phyloP scores from a whole-genome alignment of 2,329 filamentous ascomycete species.

The Neonectria punicea region DNA sequence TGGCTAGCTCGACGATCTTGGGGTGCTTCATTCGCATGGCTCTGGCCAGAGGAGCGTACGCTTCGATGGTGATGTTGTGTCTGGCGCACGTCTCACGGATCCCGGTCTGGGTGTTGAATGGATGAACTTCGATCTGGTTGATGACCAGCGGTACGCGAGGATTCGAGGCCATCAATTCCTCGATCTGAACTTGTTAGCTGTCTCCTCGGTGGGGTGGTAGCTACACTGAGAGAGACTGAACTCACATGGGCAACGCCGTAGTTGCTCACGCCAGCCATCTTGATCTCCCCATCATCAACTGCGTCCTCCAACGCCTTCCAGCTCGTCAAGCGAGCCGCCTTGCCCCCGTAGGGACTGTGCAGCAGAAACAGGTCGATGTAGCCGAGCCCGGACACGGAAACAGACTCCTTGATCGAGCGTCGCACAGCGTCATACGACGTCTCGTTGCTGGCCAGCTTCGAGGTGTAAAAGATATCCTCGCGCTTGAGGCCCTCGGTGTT shows the following conservation, averaged over 20 bases:
- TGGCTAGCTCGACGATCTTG: slow-evolving; percentile 68
- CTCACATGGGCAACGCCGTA: slow-evolving; percentile 79
- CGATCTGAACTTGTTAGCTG: slow-evolving; percentile 58
- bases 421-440: slow-evolving; percentile 74
- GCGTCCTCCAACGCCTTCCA: slow-evolving; percentile 84
- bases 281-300: slow-evolving; percentile 75
- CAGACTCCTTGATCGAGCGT: slow-evolving; percentile 71
- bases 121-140: slow-evolving; percentile 86
- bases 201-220: too few species aligned
- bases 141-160: slow-evolving; percentile 73
- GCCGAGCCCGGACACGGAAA: slow-evolving; percentile 73
- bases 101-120: slow-evolving; percentile 78
- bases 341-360: slow-evolving; percentile 82
- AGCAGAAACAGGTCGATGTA: slow-evolving; percentile 85
- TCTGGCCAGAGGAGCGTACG: slow-evolving; percentile 81
- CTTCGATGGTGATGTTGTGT: slow-evolving; percentile 77
- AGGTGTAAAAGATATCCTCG: slow-evolving; percentile 81
- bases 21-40: slow-evolving; percentile 76
- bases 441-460: slow-evolving; percentile 76
- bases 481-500: slow-evolving; percentile 66
- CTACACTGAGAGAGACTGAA: slow-evolving; percentile 9
- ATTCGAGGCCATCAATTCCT: slow-evolving; percentile 73
- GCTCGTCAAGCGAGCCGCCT: slow-evolving; percentile 72
- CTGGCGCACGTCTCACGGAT: slow-evolving; percentile 74
- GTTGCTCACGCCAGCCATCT: slow-evolving; percentile 80